Percentiles rank a stretch among this genome's conserved stretches.
Evolutionary conservation across 345 rosid genomes (phyloP).

Genomic region (Citrus mangshanensis): DNA sequence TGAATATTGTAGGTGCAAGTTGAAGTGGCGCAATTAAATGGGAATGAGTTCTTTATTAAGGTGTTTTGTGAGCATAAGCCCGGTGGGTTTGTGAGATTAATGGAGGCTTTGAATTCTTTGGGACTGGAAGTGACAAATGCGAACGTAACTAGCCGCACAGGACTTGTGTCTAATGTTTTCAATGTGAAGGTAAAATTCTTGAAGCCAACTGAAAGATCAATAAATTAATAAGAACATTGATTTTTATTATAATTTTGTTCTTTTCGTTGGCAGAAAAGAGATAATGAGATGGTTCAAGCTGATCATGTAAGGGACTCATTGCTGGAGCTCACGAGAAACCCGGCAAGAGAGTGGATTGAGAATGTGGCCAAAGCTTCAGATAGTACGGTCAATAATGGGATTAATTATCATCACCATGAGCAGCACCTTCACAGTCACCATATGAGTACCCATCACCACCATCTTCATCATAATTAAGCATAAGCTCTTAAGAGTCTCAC

Average conservation of each 20-base stretch:
- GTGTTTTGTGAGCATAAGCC: slow-evolving; percentile 84
- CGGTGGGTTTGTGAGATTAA: slow-evolving; percentile 74
- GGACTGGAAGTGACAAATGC: slow-evolving; percentile 89
- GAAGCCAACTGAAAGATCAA: background rate
- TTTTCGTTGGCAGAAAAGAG: slow-evolving; percentile 53
- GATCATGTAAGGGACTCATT: slow-evolving; percentile 74
- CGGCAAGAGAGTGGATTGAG: slow-evolving; percentile 51
- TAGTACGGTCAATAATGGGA: slow-evolving; percentile 12
- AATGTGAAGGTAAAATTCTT: slow-evolving; percentile 63
- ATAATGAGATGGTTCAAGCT: slow-evolving; percentile 70
- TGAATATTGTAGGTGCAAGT: slow-evolving; percentile 62
- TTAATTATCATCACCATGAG: slow-evolving; percentile 37
- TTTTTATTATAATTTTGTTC: background rate
- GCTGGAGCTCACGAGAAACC: slow-evolving; percentile 67
- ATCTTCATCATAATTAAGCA: background rate
- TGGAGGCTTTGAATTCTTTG: slow-evolving; percentile 80
- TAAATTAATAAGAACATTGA: background rate
- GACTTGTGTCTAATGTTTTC: slow-evolving; percentile 88
- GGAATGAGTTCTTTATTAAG: slow-evolving; percentile 82
- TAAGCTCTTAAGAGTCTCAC: background rate
- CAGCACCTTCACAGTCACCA: slow-evolving; percentile 39
- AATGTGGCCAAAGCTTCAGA: slow-evolving; percentile 36
- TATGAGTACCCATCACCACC: background rate
- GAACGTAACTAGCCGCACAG: slow-evolving; percentile 66
- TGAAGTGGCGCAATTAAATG: slow-evolving; percentile 81